Conservation (phyloP, 331 rosid species). For the Malus hybrid region DNA sequence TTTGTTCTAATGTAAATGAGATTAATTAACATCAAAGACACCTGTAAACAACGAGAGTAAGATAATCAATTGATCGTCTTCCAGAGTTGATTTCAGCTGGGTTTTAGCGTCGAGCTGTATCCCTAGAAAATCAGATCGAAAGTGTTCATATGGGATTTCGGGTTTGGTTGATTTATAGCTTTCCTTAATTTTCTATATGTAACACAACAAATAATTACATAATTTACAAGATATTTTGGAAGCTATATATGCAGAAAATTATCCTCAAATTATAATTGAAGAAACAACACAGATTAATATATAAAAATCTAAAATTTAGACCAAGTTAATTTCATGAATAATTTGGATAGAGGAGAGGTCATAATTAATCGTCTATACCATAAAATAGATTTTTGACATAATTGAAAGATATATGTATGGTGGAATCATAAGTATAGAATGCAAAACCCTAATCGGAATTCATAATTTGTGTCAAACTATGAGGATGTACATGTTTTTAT, state of each 20-base stretch:
- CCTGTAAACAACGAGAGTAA: not conserved
- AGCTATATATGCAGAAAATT: not conserved
- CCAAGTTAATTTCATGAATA: not conserved
- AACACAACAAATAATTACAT: not conserved
- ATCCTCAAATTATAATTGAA: not conserved
- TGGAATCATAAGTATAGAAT: not conserved
- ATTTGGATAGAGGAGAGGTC: not conserved
- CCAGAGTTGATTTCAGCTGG: slow-evolving; percentile 4
- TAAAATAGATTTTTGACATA: not conserved
- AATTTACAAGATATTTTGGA: not conserved
- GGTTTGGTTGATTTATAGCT: not conserved
- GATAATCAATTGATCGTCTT: not conserved
- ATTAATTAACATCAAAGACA: slow-evolving; percentile 5
- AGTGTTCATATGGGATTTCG: not conserved
- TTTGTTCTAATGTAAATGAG: not conserved
- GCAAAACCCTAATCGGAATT: not conserved
- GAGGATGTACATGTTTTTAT: not conserved
- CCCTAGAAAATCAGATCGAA: slow-evolving; percentile 13
- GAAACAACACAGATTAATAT: not conserved
- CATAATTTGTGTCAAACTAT: not conserved
- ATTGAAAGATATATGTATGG: not conserved
- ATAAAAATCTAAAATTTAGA: not conserved
- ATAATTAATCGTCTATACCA: not conserved
- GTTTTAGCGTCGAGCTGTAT: not conserved
- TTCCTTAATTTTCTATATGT: not conserved